Percentiles rank a stretch among this genome's conserved stretches.
phyloP scores from a whole-genome alignment of 192 early-diverging fungal species.

The Physocladia obscura region DNA sequence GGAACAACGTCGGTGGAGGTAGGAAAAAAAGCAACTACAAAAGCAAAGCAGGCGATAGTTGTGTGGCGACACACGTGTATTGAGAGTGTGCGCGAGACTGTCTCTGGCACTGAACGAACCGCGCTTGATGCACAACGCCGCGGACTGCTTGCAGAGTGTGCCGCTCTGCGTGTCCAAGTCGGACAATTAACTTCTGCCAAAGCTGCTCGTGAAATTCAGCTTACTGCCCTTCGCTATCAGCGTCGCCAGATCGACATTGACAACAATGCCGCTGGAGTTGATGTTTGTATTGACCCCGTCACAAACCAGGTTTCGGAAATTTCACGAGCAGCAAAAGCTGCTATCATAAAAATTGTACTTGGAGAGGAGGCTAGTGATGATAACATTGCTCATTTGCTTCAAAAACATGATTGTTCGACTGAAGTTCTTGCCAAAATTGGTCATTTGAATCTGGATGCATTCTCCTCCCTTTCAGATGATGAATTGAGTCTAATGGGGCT shows the following conservation, averaged over 20 bases:
- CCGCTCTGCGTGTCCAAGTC: constrained; percentile 27
- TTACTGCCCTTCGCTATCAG: constrained; percentile 34
- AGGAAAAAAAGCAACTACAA: no score
- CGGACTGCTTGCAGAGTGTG: constrained; percentile 32
- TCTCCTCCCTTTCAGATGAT: constrained; percentile 44
- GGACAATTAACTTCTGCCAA: constrained; percentile 33
- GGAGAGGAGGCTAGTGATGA: constrained; percentile 40
- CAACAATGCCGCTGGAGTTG: constrained; percentile 11
- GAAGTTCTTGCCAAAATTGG: constrained; percentile 38
- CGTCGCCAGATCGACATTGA: constrained; percentile 43
- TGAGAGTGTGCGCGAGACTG: constrained; percentile 44
- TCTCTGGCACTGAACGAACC: constrained; percentile 35
- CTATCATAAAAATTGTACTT: constrained; percentile 42
- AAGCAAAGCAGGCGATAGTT: constrained; percentile 23
- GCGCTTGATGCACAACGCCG: constrained; percentile 38
- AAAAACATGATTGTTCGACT: constrained; percentile 49
- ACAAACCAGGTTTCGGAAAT: constrained; percentile 44
- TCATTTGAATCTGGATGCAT: constrained; percentile 42
- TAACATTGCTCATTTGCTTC: constrained; percentile 37
- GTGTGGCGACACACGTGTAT: constrained; percentile 48
- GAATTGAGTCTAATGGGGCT: constrained; percentile 33
- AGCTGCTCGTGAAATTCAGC: constrained; percentile 39
- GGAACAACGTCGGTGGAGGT: background rate
- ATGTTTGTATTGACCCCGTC: constrained; percentile 38
- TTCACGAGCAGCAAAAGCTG: constrained; percentile 28